Base-by-base conservation (phyloP, 148 eudicot species). In the Bassia scoparia region DNA sequence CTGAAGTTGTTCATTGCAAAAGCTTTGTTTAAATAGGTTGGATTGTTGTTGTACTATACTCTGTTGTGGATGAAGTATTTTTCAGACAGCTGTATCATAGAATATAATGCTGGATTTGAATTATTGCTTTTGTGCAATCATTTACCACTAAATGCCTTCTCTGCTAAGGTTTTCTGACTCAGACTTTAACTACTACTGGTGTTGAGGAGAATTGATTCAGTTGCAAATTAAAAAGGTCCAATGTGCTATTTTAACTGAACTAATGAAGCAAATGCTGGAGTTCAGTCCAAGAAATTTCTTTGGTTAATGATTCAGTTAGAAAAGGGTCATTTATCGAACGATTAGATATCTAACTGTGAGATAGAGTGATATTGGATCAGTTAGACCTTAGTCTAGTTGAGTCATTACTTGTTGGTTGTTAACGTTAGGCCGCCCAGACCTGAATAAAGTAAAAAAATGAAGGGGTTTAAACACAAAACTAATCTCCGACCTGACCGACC, bases 41-140 rank as follows among this genome's bases (percentile, higher is more conserved):
- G 74, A 24, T 21, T 61, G 67, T 55, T 50, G 33, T 29, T 67
- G 58, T 7, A 61, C n/a, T n/a, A 43, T 73, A 31, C 20, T n/a
- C 34, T 26, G 24, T 35, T 29, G 43, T 66, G 20, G 67, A 58
- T 43, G 27, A 29, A 35, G 31, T 17, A 46, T 18, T 69, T 70
- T 52, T 70, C 24, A 48, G 46, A 79, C 74, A 68, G 74, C 82
- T 79, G 74, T 69, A 48, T 5, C 18, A 58, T 56, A 67, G 73
- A 58, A 75, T 68, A 69, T 68, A 50, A 68, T 29, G 73, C 74
- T 74, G 41, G 73, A 58, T 67, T 34, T 33, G 68, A 60, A 61
- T 38, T 43, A 66, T 74, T 61, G 74, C 74, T 68, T 50, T 61
- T 74, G 50, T n/a, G 62, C 49, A 61, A 53, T 73, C 64, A 24